Conservation (phyloP, 176 grass and related monocot genomes). For the Tuctoria greenei region DNA sequence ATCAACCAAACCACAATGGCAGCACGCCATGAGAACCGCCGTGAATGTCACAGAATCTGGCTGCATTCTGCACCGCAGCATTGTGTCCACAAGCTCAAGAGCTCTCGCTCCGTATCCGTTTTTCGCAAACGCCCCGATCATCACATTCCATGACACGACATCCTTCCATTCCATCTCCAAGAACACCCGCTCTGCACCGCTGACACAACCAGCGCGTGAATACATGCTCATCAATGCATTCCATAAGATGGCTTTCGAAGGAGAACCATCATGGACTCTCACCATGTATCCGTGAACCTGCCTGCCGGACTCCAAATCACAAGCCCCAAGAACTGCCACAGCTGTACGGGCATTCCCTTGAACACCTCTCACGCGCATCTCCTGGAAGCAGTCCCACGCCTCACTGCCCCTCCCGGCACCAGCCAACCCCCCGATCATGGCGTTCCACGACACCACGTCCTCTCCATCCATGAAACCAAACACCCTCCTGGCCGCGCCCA, state of each 20-base stretch:
- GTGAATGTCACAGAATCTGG: conserved; percentile 65
- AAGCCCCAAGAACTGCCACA: conserved; percentile 43
- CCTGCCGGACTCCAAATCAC: conserved; percentile 50
- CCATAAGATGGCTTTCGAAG: conserved; percentile 30
- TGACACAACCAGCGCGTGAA: conserved; percentile 44
- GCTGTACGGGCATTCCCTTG: conserved; percentile 45
- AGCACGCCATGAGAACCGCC: conserved; percentile 52
- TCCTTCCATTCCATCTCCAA: conserved; percentile 49
- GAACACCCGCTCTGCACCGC: conserved; percentile 50
- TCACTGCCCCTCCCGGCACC: conserved; percentile 18
- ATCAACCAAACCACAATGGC: conserved; percentile 59
- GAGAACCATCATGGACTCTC: conserved; percentile 1
- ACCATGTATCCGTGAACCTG: conserved; percentile 58
- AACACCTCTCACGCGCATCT: conserved; percentile 50
- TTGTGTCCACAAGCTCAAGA: conserved; percentile 42
- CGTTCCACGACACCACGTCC: conserved; percentile 76
- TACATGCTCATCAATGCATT: conserved; percentile 76
- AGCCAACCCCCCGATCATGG: conserved; percentile 50
- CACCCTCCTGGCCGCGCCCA: conserved; percentile 32
- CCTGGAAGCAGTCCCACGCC: conserved; percentile 53
- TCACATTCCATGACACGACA: conserved; percentile 63
- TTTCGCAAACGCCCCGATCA: conserved; percentile 54
- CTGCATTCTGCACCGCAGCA: conserved; percentile 31
- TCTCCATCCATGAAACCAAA: conserved; percentile 43
- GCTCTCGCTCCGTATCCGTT: conserved; percentile 56